A percentile compares a stretch with the other conserved stretches of the same genome.
Evolutionary conservation across 2,329 filamentous ascomycete genomes (phyloP).

Genomic region (Aureobasidium namibiae): DNA sequence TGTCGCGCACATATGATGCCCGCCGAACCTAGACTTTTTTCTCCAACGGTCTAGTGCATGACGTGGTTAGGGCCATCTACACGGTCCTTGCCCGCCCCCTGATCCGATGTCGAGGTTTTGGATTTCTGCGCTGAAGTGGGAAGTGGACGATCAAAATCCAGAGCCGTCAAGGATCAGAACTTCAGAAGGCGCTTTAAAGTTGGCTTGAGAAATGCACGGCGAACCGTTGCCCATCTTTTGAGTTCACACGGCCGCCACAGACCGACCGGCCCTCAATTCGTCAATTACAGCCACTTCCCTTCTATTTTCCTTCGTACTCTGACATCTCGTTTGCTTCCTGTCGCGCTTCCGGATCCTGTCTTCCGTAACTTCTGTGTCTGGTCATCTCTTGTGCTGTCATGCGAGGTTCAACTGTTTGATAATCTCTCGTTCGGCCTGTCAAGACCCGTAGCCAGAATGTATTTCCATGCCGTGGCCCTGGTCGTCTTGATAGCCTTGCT

Average conservation of each 20-base stretch:
- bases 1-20: background rate
- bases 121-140: background rate
- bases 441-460: background rate
- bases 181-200: conserved; percentile 1
- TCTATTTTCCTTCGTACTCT: background rate
- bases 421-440: background rate
- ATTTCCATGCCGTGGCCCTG: background rate
- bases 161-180: background rate
- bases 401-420: background rate
- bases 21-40: background rate
- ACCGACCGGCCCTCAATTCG: background rate
- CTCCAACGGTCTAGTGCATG: background rate
- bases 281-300: conserved; percentile 1
- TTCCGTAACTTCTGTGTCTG: background rate
- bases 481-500: background rate
- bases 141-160: background rate
- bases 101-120: background rate
- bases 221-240: background rate
- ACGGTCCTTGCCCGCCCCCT: background rate
- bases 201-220: background rate
- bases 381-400: background rate
- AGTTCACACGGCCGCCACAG: background rate
- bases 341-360: background rate
- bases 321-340: background rate
- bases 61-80: background rate